Conservation (phyloP, 257 asterid genomes). For the Lantana camara region DNA sequence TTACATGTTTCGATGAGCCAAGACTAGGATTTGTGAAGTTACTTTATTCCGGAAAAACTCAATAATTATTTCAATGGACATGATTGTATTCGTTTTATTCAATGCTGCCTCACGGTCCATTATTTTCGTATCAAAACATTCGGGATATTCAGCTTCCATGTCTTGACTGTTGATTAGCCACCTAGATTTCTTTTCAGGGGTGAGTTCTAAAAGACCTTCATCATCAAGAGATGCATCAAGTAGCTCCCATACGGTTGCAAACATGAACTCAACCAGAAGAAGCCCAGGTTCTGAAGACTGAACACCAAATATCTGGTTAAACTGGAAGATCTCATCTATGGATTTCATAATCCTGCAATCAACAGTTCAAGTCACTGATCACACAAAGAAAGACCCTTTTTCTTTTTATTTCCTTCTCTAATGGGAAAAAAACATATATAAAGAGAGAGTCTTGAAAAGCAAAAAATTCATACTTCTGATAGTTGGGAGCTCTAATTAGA, state of each 20-base stretch:
- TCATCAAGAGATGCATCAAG: constrained; percentile 97
- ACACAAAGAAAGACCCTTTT: too few species aligned
- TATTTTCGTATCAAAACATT: constrained; percentile 58
- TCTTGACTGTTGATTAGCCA: constrained; percentile 71
- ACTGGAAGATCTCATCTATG: constrained; percentile 61
- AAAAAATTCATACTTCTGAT: constrained; percentile 57
- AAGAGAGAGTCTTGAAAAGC: too few species aligned
- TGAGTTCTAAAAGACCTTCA: constrained; percentile 74
- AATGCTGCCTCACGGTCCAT: constrained; percentile 65
- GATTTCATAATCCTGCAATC: constrained; percentile 94
- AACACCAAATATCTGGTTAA: constrained; percentile 62
- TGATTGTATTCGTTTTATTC: constrained; percentile 65
- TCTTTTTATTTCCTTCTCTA: too few species aligned
- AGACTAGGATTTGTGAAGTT: constrained; percentile 70
- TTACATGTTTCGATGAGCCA: constrained; percentile 91
- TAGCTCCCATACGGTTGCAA: constrained; percentile 80
- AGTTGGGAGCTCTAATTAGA: constrained; percentile 72
- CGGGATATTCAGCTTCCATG: constrained; percentile 73
- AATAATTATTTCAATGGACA: constrained; percentile 84
- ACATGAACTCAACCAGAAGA: constrained; percentile 63
- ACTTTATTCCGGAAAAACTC: constrained; percentile 68
- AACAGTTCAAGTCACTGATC: too few species aligned
- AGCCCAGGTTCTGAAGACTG: constrained; percentile 78
- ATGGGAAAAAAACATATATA: too few species aligned
- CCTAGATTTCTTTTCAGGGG: constrained; percentile 79